Conservation (phyloP, 805 yeast genomes). For the Ogataea methanolica region DNA sequence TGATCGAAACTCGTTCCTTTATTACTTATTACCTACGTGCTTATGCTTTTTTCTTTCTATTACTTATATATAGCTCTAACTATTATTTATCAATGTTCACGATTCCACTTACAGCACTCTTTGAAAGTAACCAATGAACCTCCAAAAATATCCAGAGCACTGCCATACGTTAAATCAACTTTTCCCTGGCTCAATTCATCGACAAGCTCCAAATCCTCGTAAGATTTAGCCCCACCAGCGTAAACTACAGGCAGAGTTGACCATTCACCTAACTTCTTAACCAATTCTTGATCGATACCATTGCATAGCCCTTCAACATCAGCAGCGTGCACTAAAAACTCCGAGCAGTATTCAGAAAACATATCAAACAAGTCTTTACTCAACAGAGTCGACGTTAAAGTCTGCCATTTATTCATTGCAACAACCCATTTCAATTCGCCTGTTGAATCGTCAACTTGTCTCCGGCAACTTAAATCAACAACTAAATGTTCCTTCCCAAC, state of each 20-base stretch:
- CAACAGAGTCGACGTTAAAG: conserved; percentile 64
- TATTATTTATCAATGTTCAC: conserved; percentile 4
- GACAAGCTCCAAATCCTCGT: conserved; percentile 66
- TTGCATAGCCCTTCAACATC: conserved; percentile 96
- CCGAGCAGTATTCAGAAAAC: conserved; percentile 68
- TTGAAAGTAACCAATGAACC: conserved; percentile 73
- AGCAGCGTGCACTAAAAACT: conserved; percentile 93
- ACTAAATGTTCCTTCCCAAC: conserved; percentile 72
- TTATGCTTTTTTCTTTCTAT: not conserved
- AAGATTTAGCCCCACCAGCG: conserved; percentile 92
- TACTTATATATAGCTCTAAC: not conserved
- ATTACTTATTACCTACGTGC: not conserved
- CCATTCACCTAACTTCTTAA: conserved; percentile 74
- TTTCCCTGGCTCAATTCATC: conserved; percentile 64
- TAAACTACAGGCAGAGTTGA: conserved; percentile 72
- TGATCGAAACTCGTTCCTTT: not conserved
- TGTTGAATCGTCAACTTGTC: conserved; percentile 23
- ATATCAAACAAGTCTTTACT: conserved; percentile 45
- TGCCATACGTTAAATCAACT: conserved; percentile 91
- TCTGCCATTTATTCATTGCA: conserved; percentile 98
- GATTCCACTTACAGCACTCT: conserved; percentile 77
- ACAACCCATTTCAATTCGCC: conserved; percentile 66
- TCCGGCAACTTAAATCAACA: conserved; percentile 84
- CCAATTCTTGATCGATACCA: conserved; percentile 85
- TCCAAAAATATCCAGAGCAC: conserved; percentile 92